Base-by-base conservation (phyloP, 805 yeast genomes). In the Ogataea ramenticola region DNA sequence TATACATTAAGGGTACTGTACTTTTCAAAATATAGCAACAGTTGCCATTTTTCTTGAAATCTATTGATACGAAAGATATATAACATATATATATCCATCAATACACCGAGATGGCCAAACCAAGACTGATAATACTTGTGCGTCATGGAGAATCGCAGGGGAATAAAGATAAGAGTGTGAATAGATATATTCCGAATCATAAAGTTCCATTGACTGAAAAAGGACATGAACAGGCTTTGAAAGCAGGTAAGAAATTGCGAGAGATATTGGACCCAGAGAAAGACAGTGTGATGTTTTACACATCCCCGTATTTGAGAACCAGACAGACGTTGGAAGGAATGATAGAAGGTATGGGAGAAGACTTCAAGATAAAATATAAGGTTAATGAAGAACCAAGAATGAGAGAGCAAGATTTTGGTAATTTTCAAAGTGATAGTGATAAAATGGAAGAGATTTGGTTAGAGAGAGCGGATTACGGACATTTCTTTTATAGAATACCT, bases 121-220 rank as follows among this genome's bases (percentile, higher is more conserved):
- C 43, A 5, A 41, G 43, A 34, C 33, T 89, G 29, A 87, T 90
- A 24, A 68, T 90, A 42, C 69, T 90, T 24, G 80, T 90, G 12
- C 79, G 97, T 50, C 97, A 90, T 59, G 97, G 97, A 22, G 96
- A 90, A 57, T 83, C 93, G 5, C 95, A 86, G 56, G 95, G 96
- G 9, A 90, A 90, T 64, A 78, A 77, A 51, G 95, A 90, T 62
- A 89, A 90, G 58, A 66, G 79, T 1, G 89, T 90, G 42, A 90
- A 90, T 60, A 70, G 82, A 44, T 71, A 72, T 55, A 76, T 81
- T 1, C 88, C 96, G 1, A 90, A 90, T 61, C 97, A 90, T 64
- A 67, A 74, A 53, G 82, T 90, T 4, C 75, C 83, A 6, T 65
- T 90, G 40, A 90, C 97, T 0, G 71, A 66, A 10, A 66, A 68